A percentile compares a stretch with the other conserved stretches of the same genome.
phyloP scores from a whole-genome alignment of 2,329 filamentous ascomycete species.

The Fusarium sp. region DNA sequence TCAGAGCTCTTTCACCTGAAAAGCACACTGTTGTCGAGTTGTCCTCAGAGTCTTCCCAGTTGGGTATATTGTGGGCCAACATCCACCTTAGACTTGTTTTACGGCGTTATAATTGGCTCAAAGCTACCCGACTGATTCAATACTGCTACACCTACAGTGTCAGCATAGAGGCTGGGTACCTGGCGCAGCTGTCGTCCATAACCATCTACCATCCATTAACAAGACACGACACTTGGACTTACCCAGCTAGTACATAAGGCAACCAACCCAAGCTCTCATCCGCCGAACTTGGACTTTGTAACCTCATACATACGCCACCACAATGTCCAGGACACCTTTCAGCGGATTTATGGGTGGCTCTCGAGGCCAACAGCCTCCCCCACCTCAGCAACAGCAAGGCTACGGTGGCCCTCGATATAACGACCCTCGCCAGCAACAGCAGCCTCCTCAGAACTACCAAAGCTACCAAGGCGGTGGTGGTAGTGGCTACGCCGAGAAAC shows the following conservation, averaged over 20 bases:
- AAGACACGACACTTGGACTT: conserved; percentile 18
- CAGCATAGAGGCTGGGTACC: conserved; percentile 21
- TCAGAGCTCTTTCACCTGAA: not conserved
- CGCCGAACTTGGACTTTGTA: not conserved
- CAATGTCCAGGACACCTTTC: conserved; percentile 52
- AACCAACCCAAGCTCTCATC: not conserved
- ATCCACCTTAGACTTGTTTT: not conserved
- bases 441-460: conserved; percentile 30
- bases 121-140: not conserved
- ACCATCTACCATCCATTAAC: not conserved
- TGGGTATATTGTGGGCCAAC: not conserved
- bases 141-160: conserved; percentile 21
- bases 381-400: conserved; percentile 53
- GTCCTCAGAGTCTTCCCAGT: not conserved
- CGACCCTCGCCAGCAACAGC: conserved; percentile 43
- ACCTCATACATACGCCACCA: conserved; percentile 9
- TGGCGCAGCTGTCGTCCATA: not conserved
- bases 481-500: conserved; percentile 49
- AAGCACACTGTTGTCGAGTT: not conserved
- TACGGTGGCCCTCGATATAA: conserved; percentile 47
- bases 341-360: conserved; percentile 48
- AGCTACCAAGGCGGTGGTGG: conserved; percentile 33
- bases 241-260: conserved; percentile 21
- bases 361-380: conserved; percentile 45
- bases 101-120: not conserved